phyloP scores from a whole-genome alignment of 805 yeast species.

The Wickerhamiella kazuoi region DNA sequence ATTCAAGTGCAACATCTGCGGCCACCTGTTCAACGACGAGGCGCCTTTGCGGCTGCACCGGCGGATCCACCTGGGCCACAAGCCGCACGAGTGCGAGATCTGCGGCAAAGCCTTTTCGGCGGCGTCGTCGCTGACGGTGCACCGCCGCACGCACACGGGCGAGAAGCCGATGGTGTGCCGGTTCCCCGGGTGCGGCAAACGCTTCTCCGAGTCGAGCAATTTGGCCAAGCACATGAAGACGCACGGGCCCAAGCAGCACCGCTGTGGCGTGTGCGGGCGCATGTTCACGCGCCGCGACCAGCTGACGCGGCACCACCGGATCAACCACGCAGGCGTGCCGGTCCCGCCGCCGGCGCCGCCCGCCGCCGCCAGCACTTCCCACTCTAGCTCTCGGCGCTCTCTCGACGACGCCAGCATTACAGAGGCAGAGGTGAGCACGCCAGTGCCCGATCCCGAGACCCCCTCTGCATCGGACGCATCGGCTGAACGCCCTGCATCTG shows the following conservation, averaged over 20 bases:
- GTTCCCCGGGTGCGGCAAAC: slow-evolving; percentile 58
- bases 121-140: slow-evolving; percentile 66
- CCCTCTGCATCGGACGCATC: no score
- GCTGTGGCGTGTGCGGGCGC: slow-evolving; percentile 10
- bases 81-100: slow-evolving; percentile 54
- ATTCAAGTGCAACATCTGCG: slow-evolving; percentile 51
- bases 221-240: slow-evolving; percentile 73
- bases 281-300: slow-evolving; percentile 15
- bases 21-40: slow-evolving; percentile 57
- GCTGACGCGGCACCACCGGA: slow-evolving; percentile 10
- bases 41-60: slow-evolving; percentile 63
- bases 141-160: slow-evolving; percentile 74
- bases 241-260: slow-evolving; percentile 28
- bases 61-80: slow-evolving; percentile 78
- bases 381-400: neutral
- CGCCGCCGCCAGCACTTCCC: neutral
- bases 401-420: neutral
- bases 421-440: no score
- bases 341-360: neutral
- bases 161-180: slow-evolving; percentile 79
- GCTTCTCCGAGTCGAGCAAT: slow-evolving; percentile 80
- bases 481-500: no score
- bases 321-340: neutral
- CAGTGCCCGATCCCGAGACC: no score
- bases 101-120: slow-evolving; percentile 75